Evolutionary conservation across 2,329 filamentous ascomycete genomes (phyloP).

Genomic region (Alternaria conjuncta): DNA sequence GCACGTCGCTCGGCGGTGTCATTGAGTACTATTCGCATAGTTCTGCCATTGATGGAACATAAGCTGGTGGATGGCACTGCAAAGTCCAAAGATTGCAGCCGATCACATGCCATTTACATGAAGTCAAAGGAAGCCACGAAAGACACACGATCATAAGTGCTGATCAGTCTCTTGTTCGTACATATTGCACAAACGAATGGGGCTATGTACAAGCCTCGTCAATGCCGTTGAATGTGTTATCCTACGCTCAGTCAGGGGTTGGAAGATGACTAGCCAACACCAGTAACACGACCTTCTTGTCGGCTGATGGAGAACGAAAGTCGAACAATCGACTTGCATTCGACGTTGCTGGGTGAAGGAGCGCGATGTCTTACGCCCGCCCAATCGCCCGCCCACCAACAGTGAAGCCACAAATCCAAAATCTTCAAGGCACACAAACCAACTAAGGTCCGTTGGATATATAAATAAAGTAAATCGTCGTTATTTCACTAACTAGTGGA

Average conservation of each 20-base stretch:
- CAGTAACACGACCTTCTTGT: not conserved
- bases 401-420: not conserved
- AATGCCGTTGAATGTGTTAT: fast-evolving
- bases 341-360: not conserved
- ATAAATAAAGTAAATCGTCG: not conserved
- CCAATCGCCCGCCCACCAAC: not conserved
- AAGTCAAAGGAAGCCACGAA: not conserved
- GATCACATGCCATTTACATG: not conserved
- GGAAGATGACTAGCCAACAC: not conserved
- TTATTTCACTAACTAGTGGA: not conserved
- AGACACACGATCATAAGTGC: not conserved
- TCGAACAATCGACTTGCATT: not conserved
- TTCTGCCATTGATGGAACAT: no score
- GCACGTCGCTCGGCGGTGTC: no score
- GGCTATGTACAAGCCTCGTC: not conserved
- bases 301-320: not conserved
- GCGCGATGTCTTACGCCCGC: not conserved
- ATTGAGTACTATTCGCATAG: no score
- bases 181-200: not conserved
- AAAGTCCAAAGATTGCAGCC: not conserved
- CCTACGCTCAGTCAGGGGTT: not conserved
- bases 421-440: not conserved
- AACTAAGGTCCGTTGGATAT: not conserved
- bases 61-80: not conserved
- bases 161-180: not conserved